These are phyloP conservation scores for Lizonia empirigonia DNA, from an alignment of 2,329 filamentous ascomycete genomes.

Conservation along the genomic window DNA sequence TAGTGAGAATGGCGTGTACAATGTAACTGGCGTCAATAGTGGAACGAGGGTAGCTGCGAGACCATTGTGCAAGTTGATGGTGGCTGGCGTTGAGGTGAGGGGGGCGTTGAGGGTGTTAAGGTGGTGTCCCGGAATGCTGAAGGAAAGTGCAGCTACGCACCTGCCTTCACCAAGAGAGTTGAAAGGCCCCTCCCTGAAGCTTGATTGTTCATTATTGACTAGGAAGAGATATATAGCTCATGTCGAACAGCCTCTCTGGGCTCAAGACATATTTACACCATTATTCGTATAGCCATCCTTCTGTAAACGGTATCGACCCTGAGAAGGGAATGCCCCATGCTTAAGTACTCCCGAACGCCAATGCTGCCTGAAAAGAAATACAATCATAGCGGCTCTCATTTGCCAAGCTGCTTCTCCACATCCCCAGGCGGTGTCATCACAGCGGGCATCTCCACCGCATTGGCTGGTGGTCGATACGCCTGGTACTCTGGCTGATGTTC, in stretches of 20 bases:
- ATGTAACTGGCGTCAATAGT: neutral
- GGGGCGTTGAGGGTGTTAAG: neutral
- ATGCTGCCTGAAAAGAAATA: constrained; percentile 1
- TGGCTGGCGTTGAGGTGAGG: neutral
- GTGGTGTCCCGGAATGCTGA: no score
- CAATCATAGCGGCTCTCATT: neutral
- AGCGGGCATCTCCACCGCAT: constrained; percentile 24
- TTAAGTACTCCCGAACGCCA: neutral
- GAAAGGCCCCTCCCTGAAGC: no score
- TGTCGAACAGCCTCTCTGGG: neutral
- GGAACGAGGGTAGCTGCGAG: no score
- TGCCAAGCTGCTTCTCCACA: constrained; percentile 25
- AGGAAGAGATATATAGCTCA: constrained; percentile 4
- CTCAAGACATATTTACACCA: constrained; percentile 4
- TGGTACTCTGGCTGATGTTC: constrained; percentile 27
- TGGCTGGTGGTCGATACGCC: constrained; percentile 34
- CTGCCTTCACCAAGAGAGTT: neutral
- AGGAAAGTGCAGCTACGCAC: neutral
- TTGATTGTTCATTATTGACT: neutral
- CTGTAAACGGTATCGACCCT: constrained; percentile 10
- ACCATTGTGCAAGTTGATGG: neutral
- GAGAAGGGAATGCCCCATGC: neutral
- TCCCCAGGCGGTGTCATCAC: constrained; percentile 32
- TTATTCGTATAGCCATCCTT: neutral
- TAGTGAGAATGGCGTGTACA: no score